phyloP scores from a whole-genome alignment of 106 monocot genomes.

The Platanthera guangdongensis region DNA sequence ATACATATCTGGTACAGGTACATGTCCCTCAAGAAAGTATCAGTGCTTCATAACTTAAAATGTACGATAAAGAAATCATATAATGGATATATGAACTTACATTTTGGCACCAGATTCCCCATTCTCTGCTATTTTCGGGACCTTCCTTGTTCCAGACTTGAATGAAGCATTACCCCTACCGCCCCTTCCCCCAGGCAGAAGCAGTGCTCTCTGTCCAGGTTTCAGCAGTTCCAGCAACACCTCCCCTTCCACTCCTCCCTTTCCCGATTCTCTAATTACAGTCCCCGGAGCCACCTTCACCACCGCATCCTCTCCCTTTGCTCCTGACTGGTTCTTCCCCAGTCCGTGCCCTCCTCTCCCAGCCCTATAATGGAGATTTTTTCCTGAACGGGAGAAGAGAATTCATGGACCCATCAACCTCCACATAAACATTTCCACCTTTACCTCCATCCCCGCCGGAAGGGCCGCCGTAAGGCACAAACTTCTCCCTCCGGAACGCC shows the following conservation, averaged over 20 bases:
- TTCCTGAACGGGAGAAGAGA: constrained; percentile 87
- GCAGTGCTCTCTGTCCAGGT: constrained; percentile 65
- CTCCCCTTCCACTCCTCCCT: constrained; percentile 42
- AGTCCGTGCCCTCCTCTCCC: constrained; percentile 70
- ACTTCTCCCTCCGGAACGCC: constrained; percentile 91
- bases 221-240: constrained; percentile 66
- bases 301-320: constrained; percentile 86
- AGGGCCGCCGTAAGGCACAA: constrained; percentile 79
- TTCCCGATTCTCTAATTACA: constrained; percentile 57
- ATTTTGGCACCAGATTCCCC: constrained; percentile 91
- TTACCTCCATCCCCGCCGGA: constrained; percentile 91
- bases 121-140: constrained; percentile 87
- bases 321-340: constrained; percentile 70
- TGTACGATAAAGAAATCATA: not conserved
- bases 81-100: constrained; percentile 29
- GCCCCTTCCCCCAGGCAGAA: constrained; percentile 85
- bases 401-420: constrained; percentile 89
- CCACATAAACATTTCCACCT: constrained; percentile 81
- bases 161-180: constrained; percentile 91
- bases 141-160: constrained; percentile 74
- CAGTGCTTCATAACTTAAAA: no score
- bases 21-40: no score
- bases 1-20: no score
- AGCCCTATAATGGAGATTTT: constrained; percentile 71
- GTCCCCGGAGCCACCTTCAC: constrained; percentile 93